These are phyloP conservation scores for Talaromyces amestolkiae DNA, from an alignment of 2,329 filamentous ascomycete genomes.

Conservation along the genomic window DNA sequence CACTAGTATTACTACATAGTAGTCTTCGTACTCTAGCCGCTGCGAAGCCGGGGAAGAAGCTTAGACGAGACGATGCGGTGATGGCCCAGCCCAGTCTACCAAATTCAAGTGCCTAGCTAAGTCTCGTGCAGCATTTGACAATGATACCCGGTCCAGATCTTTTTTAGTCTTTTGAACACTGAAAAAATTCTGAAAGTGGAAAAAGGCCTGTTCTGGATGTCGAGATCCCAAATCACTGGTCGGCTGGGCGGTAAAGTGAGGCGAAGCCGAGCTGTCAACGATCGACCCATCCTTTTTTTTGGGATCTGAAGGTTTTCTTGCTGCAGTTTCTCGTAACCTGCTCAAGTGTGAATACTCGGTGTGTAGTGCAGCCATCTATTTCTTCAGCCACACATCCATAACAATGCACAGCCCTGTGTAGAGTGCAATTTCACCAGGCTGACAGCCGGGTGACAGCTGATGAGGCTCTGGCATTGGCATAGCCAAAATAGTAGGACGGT, in stretches of 20 bases:
- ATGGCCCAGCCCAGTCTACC: background rate
- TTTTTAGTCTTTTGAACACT: too few species aligned
- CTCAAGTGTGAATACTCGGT: background rate
- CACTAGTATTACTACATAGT: background rate
- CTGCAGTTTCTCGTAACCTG: background rate
- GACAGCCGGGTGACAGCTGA: background rate
- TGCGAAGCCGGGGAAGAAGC: background rate
- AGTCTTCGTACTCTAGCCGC: background rate
- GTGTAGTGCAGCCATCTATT: background rate
- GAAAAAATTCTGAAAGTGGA: background rate
- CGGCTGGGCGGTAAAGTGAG: slow-evolving; percentile 2
- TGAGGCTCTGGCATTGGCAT: slow-evolving; percentile 2
- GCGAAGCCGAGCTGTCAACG: slow-evolving; percentile 4
- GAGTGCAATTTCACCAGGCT: background rate
- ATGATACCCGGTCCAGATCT: background rate
- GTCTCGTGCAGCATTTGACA: background rate
- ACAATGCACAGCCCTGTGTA: background rate
- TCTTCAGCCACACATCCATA: background rate
- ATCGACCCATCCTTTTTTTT: background rate
- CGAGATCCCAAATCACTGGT: background rate
- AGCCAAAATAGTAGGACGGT: background rate
- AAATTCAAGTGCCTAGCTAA: background rate
- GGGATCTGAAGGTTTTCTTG: background rate
- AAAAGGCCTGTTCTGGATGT: background rate
- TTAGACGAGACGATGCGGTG: background rate